phyloP scores from a whole-genome alignment of 257 asterid species.

The Misopates orontium region DNA sequence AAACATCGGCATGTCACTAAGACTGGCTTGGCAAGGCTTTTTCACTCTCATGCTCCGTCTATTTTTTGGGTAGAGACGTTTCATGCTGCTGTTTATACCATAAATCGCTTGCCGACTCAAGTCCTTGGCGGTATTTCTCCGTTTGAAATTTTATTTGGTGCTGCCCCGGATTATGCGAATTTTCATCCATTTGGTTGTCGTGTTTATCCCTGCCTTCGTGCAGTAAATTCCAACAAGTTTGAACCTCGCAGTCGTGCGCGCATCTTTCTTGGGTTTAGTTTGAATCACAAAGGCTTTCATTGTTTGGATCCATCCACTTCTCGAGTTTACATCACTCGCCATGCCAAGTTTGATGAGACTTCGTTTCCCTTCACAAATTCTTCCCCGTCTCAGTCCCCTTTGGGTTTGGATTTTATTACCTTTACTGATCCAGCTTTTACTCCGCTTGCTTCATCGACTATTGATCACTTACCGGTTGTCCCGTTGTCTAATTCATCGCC shows the following conservation, averaged over 20 bases:
- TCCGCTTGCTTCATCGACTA: no score
- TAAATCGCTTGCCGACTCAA: not conserved
- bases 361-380: no score
- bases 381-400: no score
- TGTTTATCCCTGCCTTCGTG: conserved; percentile 13
- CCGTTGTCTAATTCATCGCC: no score
- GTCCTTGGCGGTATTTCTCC: no score
- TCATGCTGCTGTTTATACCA: not conserved
- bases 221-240: conserved; percentile 15
- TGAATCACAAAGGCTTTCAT: not conserved
- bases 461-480: no score
- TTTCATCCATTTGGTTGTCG: conserved; percentile 22
- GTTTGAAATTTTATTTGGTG: no score
- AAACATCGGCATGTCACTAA: not conserved
- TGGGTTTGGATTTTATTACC: no score
- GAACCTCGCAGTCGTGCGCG: not conserved
- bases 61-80: not conserved
- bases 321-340: not conserved
- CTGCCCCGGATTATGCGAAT: not conserved
- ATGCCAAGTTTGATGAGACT: no score
- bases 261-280: not conserved
- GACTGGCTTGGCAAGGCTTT: not conserved
- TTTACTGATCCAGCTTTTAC: no score
- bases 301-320: conserved; percentile 5
- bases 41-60: not conserved